Conservation (phyloP, 352 stramenopile genomes). For the Thalassiosira sp. region DNA sequence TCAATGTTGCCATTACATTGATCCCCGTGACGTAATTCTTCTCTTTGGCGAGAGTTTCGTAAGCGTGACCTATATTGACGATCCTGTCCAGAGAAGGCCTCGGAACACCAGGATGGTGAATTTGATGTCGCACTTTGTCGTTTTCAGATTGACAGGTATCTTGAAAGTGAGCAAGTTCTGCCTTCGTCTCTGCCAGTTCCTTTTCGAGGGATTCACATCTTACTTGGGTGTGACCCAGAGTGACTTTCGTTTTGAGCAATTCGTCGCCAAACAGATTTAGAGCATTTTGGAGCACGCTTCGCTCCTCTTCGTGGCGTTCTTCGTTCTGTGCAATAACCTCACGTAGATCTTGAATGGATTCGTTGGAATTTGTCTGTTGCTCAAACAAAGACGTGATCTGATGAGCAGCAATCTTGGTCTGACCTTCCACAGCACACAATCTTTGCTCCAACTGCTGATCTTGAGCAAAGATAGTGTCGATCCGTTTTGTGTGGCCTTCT, state of each 20-base stretch:
- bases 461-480: conserved; percentile 32
- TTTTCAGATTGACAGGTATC: conserved; percentile 30
- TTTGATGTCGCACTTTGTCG: conserved; percentile 21
- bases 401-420: conserved; percentile 5
- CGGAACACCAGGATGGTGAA: conserved; percentile 41
- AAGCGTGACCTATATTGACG: conserved; percentile 47
- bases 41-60: conserved; percentile 55
- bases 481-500: conserved; percentile 16
- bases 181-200: conserved; percentile 27
- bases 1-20: conserved; percentile 44
- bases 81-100: conserved; percentile 39
- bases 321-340: conserved; percentile 36
- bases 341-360: conserved; percentile 29
- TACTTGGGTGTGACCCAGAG: conserved; percentile 49
- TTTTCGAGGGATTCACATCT: conserved; percentile 44
- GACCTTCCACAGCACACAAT: conserved; percentile 22
- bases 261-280: conserved; percentile 47
- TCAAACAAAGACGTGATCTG: conserved; percentile 28
- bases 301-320: conserved; percentile 38
- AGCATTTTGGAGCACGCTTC: conserved; percentile 18
- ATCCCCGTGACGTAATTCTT: conserved; percentile 60
- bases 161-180: conserved; percentile 46
- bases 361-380: conserved; percentile 39
- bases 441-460: conserved; percentile 31
- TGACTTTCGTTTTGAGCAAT: conserved; percentile 45